These are phyloP conservation scores for Silybum marianum DNA, from an alignment of 129 eudicot species.

Conservation along the genomic window DNA sequence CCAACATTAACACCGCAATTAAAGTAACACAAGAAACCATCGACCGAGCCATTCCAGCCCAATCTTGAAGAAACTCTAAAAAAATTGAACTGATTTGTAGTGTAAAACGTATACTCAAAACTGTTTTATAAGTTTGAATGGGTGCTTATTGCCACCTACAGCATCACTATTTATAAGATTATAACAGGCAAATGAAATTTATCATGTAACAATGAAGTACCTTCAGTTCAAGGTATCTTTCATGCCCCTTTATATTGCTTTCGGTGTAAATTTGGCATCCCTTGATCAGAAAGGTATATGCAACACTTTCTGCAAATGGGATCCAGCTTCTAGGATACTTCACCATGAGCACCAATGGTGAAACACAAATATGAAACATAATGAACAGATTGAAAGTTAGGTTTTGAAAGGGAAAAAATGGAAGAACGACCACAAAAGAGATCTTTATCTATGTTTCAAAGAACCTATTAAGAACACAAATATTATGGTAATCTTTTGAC, in stretches of 20 bases:
- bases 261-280: neutral
- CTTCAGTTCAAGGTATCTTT: constrained; percentile 7
- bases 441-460: too few species aligned
- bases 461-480: too few species aligned
- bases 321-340: neutral
- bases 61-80: neutral
- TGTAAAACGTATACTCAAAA: neutral
- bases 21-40: neutral
- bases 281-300: neutral
- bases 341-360: neutral
- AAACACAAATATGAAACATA: too few species aligned
- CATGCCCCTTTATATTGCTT: neutral
- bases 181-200: neutral
- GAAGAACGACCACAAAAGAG: too few species aligned
- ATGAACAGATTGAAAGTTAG: too few species aligned
- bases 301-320: constrained; percentile 1
- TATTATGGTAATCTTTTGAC: too few species aligned
- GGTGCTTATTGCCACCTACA: neutral
- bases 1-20: neutral
- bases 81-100: neutral
- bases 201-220: neutral
- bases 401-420: too few species aligned
- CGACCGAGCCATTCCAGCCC: neutral
- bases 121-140: neutral
- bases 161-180: neutral